Percentiles rank a stretch among this genome's conserved stretches.
Conservation (phyloP, 371 early-diverging fungal species). For the Syncephalastrum contaminatum region DNA sequence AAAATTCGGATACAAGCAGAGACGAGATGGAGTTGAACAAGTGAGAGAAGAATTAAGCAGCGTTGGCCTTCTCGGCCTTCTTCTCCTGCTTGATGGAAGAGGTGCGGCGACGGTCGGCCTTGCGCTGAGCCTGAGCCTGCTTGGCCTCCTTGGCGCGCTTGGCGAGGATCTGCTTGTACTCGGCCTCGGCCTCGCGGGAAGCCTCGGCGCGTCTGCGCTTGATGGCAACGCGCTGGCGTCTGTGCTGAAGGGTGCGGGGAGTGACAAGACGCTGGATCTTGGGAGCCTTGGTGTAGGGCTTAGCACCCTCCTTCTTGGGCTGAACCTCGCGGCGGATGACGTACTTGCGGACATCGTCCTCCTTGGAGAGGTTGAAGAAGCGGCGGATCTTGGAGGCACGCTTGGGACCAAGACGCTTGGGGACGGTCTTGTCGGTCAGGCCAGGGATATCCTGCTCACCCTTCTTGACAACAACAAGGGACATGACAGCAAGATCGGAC, state of each 20-base stretch:
- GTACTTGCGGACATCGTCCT: conserved; percentile 97
- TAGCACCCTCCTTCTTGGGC: conserved; percentile 85
- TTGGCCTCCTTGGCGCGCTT: conserved; percentile 89
- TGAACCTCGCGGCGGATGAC: conserved; percentile 95
- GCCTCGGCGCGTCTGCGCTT: conserved; percentile 80
- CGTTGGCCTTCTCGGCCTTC: conserved; percentile 47
- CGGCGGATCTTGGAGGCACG: conserved; percentile 98
- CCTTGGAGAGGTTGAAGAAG: conserved; percentile 95
- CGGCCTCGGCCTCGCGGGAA: conserved; percentile 85
- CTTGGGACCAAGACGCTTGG: conserved; percentile 98
- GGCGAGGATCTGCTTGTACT: conserved; percentile 91
- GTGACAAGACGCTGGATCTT: conserved; percentile 98
- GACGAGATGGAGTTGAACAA: conserved; percentile 2
- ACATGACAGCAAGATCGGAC: conserved; percentile 92
- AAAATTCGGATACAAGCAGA: not conserved
- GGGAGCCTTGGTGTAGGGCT: conserved; percentile 92
- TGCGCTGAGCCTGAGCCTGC: conserved; percentile 68
- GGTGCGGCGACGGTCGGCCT: conserved; percentile 65
- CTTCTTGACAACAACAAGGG: conserved; percentile 95
- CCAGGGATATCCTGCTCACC: conserved; percentile 96
- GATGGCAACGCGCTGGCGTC: conserved; percentile 79
- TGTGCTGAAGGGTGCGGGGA: conserved; percentile 92
- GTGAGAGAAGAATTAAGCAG: conserved; percentile 36
- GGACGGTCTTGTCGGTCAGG: conserved; percentile 91
- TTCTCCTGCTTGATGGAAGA: conserved; percentile 35